Evolutionary conservation across 805 yeast genomes (phyloP).

Genomic region (Kodamaea sagamina): DNA sequence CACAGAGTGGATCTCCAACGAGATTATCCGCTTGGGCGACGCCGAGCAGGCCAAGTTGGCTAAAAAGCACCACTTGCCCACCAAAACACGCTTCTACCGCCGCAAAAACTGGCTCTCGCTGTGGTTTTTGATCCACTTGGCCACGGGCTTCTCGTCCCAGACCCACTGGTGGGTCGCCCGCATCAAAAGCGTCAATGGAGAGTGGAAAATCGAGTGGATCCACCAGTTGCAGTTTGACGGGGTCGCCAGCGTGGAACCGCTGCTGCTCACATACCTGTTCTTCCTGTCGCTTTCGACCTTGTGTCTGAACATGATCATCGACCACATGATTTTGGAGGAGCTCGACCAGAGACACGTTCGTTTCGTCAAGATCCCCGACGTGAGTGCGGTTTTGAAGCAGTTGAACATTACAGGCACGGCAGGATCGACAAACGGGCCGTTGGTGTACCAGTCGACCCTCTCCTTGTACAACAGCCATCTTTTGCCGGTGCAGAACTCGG

Average conservation of each 20-base stretch:
- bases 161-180: slow-evolving; percentile 56
- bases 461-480: slow-evolving; percentile 28
- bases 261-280: slow-evolving; percentile 31
- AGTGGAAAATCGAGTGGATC: slow-evolving; percentile 58
- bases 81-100: slow-evolving; percentile 40
- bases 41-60: slow-evolving; percentile 46
- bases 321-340: slow-evolving; percentile 56
- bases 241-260: slow-evolving; percentile 14
- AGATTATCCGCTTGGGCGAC: slow-evolving; percentile 50
- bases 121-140: slow-evolving; percentile 52
- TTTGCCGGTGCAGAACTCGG: slow-evolving; percentile 35
- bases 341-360: slow-evolving; percentile 41
- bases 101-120: slow-evolving; percentile 57
- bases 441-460: slow-evolving; percentile 26
- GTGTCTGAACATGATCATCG: slow-evolving; percentile 50
- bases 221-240: slow-evolving; percentile 19
- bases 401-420: slow-evolving; percentile 10
- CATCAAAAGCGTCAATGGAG: slow-evolving; percentile 50
- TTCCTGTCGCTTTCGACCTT: slow-evolving; percentile 42
- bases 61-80: background rate
- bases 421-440: slow-evolving; percentile 1
- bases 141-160: slow-evolving; percentile 36
- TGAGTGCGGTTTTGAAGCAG: slow-evolving; percentile 3
- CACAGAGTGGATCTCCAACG: slow-evolving; percentile 68
- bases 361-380: slow-evolving; percentile 18